phyloP scores from a whole-genome alignment of 306 rosid genomes.

The Lathyrus sativus region DNA sequence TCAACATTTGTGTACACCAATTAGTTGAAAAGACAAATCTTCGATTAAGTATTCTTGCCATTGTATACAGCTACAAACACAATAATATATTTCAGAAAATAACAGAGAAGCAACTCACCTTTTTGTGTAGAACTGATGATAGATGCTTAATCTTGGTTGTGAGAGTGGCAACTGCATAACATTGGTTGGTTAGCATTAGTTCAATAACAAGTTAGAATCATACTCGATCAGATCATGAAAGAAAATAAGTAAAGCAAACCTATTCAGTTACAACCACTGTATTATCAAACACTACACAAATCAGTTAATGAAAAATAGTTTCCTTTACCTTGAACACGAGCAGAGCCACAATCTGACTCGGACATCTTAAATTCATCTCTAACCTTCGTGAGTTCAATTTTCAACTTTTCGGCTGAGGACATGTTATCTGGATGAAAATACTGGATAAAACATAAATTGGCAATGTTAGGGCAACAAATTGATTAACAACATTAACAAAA shows the following conservation, averaged over 20 bases:
- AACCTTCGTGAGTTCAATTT: slow-evolving; percentile 73
- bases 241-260: slow-evolving; percentile 14
- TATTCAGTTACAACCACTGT: not conserved
- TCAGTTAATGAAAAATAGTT: slow-evolving; percentile 12
- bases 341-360: slow-evolving; percentile 91
- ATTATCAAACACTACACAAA: slow-evolving; percentile 23
- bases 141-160: slow-evolving; percentile 89
- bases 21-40: not conserved
- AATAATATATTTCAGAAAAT: slow-evolving; percentile 16
- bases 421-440: slow-evolving; percentile 88
- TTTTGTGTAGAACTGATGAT: slow-evolving; percentile 74
- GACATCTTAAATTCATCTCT: slow-evolving; percentile 93
- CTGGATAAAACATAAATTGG: slow-evolving; percentile 55
- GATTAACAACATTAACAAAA: slow-evolving; percentile 10
- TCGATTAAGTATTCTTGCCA: slow-evolving; percentile 4
- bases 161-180: slow-evolving; percentile 82
- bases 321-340: slow-evolving; percentile 85
- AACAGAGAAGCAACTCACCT: slow-evolving; percentile 55
- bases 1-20: slow-evolving; percentile 7
- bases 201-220: slow-evolving; percentile 14
- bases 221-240: not conserved
- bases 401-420: slow-evolving; percentile 84
- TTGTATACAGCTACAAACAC: not conserved
- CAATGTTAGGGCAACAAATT: slow-evolving; percentile 29
- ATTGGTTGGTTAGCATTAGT: slow-evolving; percentile 23